Percentiles rank a stretch among this genome's conserved stretches.
These are phyloP conservation scores for Platanthera guangdongensis DNA, from an alignment of 106 monocot genomes.

Conservation along the genomic window DNA sequence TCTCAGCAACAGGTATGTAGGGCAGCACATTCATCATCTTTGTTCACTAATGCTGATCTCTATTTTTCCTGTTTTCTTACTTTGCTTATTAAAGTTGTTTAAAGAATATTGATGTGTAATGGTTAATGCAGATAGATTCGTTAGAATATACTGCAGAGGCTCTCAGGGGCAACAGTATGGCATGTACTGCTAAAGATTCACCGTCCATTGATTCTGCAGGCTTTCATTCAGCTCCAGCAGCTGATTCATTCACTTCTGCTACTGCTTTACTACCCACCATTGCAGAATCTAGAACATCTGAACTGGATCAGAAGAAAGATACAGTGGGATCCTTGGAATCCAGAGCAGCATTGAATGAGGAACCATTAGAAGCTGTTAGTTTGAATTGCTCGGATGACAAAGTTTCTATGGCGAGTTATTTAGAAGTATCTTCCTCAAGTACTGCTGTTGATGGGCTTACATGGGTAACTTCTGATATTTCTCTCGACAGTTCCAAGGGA, in stretches of 20 bases:
- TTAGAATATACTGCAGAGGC: constrained; percentile 2
- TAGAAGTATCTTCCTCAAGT: constrained; percentile 13
- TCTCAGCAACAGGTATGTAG: constrained; percentile 26
- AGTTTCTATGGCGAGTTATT: background rate
- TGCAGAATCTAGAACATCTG: constrained; percentile 9
- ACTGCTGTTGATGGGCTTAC: constrained; percentile 2
- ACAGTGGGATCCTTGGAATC: constrained; percentile 3
- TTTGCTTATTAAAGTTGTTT: background rate
- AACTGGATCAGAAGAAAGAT: background rate
- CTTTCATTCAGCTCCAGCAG: background rate
- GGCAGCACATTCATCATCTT: background rate
- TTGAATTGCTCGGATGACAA: background rate
- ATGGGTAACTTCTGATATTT: background rate
- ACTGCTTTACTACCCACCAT: constrained; percentile 4
- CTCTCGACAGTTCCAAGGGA: constrained; percentile 2
- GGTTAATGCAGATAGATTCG: constrained; percentile 19
- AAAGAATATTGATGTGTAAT: constrained; percentile 3
- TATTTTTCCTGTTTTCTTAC: background rate
- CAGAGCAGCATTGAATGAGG: constrained; percentile 12
- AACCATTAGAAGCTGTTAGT: constrained; percentile 3
- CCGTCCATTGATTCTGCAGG: background rate
- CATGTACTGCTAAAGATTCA: background rate
- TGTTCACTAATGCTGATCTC: background rate
- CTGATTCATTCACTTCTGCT: constrained; percentile 14
- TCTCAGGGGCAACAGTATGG: background rate